Evolutionary conservation across 495 filamentous ascomycete genomes (phyloP).

Genomic region (Xylaria castorea): DNA sequence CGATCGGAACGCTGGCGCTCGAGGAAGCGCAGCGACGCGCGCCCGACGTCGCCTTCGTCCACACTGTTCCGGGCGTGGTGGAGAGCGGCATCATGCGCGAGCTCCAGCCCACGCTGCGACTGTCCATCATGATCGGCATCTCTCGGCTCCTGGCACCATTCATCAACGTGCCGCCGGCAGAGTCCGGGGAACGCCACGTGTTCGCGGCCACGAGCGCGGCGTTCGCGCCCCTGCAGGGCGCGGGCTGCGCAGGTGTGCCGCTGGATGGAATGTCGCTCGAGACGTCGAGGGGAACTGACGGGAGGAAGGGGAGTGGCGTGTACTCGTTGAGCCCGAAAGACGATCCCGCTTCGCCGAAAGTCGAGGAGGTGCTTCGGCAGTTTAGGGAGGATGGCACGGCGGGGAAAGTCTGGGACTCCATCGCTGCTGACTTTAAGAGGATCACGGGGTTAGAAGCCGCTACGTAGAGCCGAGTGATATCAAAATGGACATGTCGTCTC

Average conservation of each 20-base stretch:
- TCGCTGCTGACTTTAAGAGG: conserved; percentile 45
- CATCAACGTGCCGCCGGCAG: conserved; percentile 43
- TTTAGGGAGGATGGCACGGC: conserved; percentile 36
- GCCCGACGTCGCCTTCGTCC: conserved; percentile 58
- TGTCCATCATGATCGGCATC: conserved; percentile 4
- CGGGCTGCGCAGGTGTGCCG: conserved; percentile 30
- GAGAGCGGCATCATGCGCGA: conserved; percentile 39
- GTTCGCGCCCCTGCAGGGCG: conserved; percentile 42
- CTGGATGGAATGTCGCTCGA: conserved; percentile 32
- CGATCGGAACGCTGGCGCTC: conserved; percentile 30
- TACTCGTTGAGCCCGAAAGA: conserved; percentile 50
- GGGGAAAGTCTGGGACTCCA: conserved; percentile 49
- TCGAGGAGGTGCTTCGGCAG: conserved; percentile 42
- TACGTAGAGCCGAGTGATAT: background rate
- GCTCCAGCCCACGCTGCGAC: background rate
- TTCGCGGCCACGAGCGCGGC: conserved; percentile 54
- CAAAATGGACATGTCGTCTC: background rate
- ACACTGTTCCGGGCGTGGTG: conserved; percentile 59
- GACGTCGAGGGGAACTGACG: conserved; percentile 46
- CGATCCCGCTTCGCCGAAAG: conserved; percentile 40
- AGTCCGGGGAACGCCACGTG: conserved; percentile 57
- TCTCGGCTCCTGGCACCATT: conserved; percentile 33
- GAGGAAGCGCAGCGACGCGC: conserved; percentile 41
- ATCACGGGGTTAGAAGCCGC: conserved; percentile 34
- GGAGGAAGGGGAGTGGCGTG: conserved; percentile 52